A percentile compares a stretch with the other conserved stretches of the same genome.
Conservation (phyloP, 2,329 filamentous ascomycete species). For the Arthrobotrys pseudoclavata region DNA sequence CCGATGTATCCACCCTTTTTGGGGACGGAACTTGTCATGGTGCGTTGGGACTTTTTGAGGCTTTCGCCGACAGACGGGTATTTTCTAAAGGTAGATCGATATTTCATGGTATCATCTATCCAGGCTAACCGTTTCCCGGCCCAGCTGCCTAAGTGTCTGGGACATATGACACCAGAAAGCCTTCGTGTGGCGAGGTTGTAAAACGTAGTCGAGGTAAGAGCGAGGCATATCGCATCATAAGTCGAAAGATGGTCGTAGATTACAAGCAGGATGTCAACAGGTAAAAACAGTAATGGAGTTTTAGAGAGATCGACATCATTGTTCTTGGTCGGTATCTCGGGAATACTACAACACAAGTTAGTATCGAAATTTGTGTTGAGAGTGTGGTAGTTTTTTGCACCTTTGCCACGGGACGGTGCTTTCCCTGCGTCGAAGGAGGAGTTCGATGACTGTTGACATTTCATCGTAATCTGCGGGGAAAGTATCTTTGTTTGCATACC, state of each 20-base stretch:
- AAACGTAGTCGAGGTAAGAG: conserved; percentile 23
- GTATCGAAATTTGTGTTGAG: conserved; percentile 8
- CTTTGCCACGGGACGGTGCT: conserved; percentile 46
- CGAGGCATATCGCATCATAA: conserved; percentile 46
- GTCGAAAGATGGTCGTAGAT: conserved; percentile 29
- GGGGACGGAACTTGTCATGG: neutral
- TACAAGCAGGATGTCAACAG: conserved; percentile 27
- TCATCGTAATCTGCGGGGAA: conserved; percentile 41
- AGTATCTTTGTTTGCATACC: conserved; percentile 26
- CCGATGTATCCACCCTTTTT: neutral
- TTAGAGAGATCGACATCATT: neutral
- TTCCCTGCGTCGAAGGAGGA: conserved; percentile 38
- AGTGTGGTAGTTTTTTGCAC: conserved; percentile 33
- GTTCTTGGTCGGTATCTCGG: neutral
- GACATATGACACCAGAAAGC: conserved; percentile 33
- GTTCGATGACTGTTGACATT: conserved; percentile 36
- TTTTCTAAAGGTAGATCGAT: conserved; percentile 27
- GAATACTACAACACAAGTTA: conserved; percentile 31
- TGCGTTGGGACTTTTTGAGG: conserved; percentile 28
- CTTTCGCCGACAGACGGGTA: conserved; percentile 19
- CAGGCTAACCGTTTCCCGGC: conserved; percentile 35
- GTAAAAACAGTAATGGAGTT: conserved; percentile 12
- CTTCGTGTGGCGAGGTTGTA: conserved; percentile 39
- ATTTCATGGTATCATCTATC: conserved; percentile 38
- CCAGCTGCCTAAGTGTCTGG: conserved; percentile 39